phyloP scores from a whole-genome alignment of 2,329 filamentous ascomycete species.

The Ciborinia camelliae region DNA sequence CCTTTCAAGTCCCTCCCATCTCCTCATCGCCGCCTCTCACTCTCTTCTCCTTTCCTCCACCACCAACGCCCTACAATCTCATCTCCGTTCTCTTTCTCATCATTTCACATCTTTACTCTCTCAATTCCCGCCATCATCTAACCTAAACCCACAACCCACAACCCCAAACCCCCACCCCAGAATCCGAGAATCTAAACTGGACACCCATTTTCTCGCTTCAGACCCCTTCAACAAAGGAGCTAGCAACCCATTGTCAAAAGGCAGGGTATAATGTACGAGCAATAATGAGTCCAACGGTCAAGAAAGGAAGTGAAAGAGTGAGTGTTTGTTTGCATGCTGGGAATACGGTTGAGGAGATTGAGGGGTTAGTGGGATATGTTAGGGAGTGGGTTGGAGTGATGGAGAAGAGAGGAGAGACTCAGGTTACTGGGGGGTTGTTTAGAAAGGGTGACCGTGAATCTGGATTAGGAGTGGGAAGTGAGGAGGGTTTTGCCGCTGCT shows the following conservation, averaged over 20 bases:
- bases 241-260: constrained; percentile 59
- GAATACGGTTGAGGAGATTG: constrained; percentile 57
- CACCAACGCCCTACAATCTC: constrained; percentile 39
- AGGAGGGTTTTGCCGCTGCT: background rate
- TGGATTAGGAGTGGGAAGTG: background rate
- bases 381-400: constrained; percentile 27
- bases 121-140: constrained; percentile 38
- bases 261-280: constrained; percentile 58
- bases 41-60: constrained; percentile 51
- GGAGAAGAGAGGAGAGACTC: background rate
- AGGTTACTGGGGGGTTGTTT: background rate
- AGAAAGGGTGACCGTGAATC: background rate
- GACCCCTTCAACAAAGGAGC: constrained; percentile 53
- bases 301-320: constrained; percentile 59
- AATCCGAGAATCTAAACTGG: background rate
- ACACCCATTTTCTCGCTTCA: constrained; percentile 65
- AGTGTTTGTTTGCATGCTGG: constrained; percentile 66
- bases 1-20: constrained; percentile 42
- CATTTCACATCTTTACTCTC: constrained; percentile 39
- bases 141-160: constrained; percentile 34
- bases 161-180: constrained; percentile 40
- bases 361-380: constrained; percentile 43
- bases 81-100: background rate
- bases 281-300: constrained; percentile 67
- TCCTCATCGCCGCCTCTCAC: constrained; percentile 40